These are phyloP conservation scores for Mycena alexandri DNA, from an alignment of 768 basidiomycete genomes.

Conservation along the genomic window DNA sequence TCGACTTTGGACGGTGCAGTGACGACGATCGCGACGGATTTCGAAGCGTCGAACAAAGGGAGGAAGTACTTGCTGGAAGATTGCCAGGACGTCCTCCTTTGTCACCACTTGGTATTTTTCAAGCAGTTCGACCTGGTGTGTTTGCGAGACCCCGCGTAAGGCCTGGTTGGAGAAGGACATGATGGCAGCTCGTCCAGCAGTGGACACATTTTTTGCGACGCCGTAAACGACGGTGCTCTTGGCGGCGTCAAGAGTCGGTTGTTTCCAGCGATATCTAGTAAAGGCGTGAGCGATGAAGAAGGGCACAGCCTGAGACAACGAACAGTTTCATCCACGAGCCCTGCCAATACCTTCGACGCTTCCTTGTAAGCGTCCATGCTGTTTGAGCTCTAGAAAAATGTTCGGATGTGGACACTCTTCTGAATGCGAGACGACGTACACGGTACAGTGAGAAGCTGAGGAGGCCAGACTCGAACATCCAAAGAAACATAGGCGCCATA, in stretches of 20 bases:
- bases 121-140: constrained; percentile 51
- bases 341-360: constrained; percentile 80
- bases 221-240: constrained; percentile 92
- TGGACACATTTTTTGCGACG: constrained; percentile 85
- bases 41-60: constrained; percentile 83
- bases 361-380: constrained; percentile 84
- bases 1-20: constrained; percentile 86
- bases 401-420: constrained; percentile 16
- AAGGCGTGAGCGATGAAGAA: constrained; percentile 3
- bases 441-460: constrained; percentile 84
- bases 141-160: constrained; percentile 84
- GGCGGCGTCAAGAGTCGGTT: constrained; percentile 87
- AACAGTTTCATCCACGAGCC: constrained; percentile 88
- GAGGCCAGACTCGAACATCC: constrained; percentile 84
- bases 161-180: constrained; percentile 92
- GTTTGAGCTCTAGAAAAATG: constrained; percentile 76
- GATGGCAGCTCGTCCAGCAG: constrained; percentile 76
- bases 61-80: constrained; percentile 82
- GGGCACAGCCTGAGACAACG: constrained; percentile 38
- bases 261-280: constrained; percentile 82
- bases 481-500: constrained; percentile 87
- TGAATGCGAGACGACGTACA: constrained; percentile 56
- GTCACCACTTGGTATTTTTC: constrained; percentile 71
- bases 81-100: constrained; percentile 78
- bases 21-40: constrained; percentile 85